Percentiles rank a stretch among this genome's conserved stretches.
These are phyloP conservation scores for Epicoccum nigrum DNA, from an alignment of 2,329 filamentous ascomycete genomes.

Conservation along the genomic window DNA sequence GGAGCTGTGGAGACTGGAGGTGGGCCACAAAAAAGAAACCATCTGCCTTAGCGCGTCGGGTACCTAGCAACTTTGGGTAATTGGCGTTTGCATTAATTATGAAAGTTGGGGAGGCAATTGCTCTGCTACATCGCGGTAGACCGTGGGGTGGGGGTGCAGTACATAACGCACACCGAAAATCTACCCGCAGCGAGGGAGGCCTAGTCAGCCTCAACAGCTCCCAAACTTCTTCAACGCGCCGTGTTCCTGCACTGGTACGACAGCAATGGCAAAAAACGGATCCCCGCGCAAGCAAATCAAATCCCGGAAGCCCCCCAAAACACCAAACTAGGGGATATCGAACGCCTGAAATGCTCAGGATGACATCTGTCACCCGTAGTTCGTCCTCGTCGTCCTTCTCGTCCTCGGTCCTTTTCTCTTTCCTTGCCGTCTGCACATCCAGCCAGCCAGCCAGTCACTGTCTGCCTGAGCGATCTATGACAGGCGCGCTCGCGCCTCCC, in stretches of 20 bases:
- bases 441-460: conserved; percentile 20
- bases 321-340: conserved; percentile 20
- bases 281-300: conserved; percentile 6
- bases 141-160: too few species aligned
- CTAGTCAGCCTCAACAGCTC: conserved; percentile 15
- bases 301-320: conserved; percentile 3
- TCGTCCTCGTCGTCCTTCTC: conserved; percentile 1
- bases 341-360: conserved; percentile 23
- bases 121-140: too few species aligned
- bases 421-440: conserved; percentile 1
- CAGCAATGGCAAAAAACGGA: conserved; percentile 10
- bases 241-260: neutral
- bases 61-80: conserved; percentile 10
- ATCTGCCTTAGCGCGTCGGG: conserved; percentile 8
- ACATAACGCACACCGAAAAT: conserved; percentile 15
- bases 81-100: conserved; percentile 12
- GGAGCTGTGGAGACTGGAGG: conserved; percentile 14
- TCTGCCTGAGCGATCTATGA: conserved; percentile 47
- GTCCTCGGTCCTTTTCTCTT: neutral
- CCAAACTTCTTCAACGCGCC: conserved; percentile 8
- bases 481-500: conserved; percentile 36
- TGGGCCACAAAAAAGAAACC: conserved; percentile 18
- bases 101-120: conserved; percentile 6
- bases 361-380: conserved; percentile 2
- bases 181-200: conserved; percentile 2